Conservation (phyloP, 1,284 basidiomycete genomes). For the Gastroboletus turbinatus region DNA sequence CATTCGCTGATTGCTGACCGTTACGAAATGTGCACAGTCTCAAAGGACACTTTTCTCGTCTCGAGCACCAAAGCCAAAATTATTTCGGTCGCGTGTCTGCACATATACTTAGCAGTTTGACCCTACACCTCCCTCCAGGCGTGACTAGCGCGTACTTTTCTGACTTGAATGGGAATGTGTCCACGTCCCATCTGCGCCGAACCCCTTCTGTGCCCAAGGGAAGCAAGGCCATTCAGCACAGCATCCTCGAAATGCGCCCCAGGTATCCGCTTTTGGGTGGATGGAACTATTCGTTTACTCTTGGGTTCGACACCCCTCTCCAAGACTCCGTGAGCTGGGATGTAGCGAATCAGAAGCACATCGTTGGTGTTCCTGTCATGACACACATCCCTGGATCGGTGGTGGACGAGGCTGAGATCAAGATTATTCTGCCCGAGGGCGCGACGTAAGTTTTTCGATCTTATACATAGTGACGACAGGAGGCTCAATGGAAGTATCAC, state of each 20-base stretch:
- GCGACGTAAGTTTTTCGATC: constrained; percentile 64
- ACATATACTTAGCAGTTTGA: constrained; percentile 71
- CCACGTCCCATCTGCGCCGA: constrained; percentile 83
- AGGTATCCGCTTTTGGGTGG: constrained; percentile 94
- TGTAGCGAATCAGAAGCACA: constrained; percentile 57
- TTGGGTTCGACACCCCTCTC: constrained; percentile 90
- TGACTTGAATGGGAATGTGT: constrained; percentile 94
- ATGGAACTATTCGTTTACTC: constrained; percentile 95
- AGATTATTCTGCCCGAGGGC: constrained; percentile 90
- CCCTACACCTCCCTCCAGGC: constrained; percentile 78
- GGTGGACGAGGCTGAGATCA: constrained; percentile 78
- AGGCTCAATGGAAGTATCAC: constrained; percentile 9
- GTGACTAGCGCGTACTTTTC: constrained; percentile 85
- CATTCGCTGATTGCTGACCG: not conserved
- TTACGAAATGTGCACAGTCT: constrained; percentile 50
- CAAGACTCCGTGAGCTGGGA: constrained; percentile 71
- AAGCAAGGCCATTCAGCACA: constrained; percentile 51
- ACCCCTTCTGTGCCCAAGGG: constrained; percentile 61
- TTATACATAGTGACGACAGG: constrained; percentile 15
- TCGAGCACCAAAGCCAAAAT: constrained; percentile 78
- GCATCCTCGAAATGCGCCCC: constrained; percentile 79
- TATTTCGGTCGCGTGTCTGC: constrained; percentile 65
- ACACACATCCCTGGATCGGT: constrained; percentile 81
- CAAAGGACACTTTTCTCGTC: constrained; percentile 94
- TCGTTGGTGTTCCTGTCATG: constrained; percentile 85